Evolutionary conservation across 2,329 filamentous ascomycete species (phyloP), one percentile per base, ranked within the genome.

Genomic region (Pseudogymnoascus sp.): DNA sequence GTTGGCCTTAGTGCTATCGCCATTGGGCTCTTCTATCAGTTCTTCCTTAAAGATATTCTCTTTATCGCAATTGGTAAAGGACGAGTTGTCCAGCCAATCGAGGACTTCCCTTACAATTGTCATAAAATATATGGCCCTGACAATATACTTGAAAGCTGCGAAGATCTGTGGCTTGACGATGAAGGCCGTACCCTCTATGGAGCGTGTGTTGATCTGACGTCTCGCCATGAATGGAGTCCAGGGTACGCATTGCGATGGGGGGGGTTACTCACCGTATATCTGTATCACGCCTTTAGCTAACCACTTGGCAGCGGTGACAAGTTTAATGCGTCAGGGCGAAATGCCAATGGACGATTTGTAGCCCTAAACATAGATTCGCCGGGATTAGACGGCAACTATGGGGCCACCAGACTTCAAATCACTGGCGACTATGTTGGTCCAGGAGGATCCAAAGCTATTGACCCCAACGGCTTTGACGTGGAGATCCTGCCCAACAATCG

Each of bases 401-500:
- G 15, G 66, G 69, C 21, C 6, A 44, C 69, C 23, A 64, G 66
- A 36, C 69, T 69, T 68, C 60, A 71, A n/a, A 62, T 62, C 1
- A 42, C 64, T 5, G 65, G 69, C 31, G 62, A 69, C 10, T 73
- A 70, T 50, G 61, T 63, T 6, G 71, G 70, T 0, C 67, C 64
- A 26, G 67, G 69, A 9, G 70, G 70, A 3, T 70, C 71, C 42
- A 67, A 64, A 10, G 70, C 69, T 4, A 63, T 76, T 9, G 71
- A 73, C 61, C 68, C 76, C 28, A 71, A 74, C 17, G 73, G 71
- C 3, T 67, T 77, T 17, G 73, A 76, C 62, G 69, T 74, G 15
- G 66, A 68, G n/a, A 64, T 68, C 9, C 69, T 70, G 62, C 26
- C 64, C 5, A 47, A 70, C 15, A 64, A 68, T 38, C 64, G 60